phyloP scores from a whole-genome alignment of 345 rosid species.

The Sapria himalayana region DNA sequence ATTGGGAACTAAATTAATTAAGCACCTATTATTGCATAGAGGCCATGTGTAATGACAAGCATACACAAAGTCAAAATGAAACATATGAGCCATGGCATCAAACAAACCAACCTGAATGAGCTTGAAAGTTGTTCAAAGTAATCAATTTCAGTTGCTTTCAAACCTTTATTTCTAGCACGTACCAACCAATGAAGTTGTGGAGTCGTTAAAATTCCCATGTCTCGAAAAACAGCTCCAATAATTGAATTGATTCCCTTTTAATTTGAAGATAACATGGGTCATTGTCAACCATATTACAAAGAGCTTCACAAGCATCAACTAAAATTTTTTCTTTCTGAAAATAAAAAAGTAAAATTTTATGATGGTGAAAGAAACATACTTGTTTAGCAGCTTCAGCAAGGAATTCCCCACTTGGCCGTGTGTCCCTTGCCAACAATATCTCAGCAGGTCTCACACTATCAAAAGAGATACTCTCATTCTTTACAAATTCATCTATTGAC shows the following conservation, averaged over 20 bases:
- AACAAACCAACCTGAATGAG: constrained; percentile 38
- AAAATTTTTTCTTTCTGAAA: neutral
- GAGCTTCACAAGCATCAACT: neutral
- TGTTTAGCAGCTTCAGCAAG: constrained; percentile 68
- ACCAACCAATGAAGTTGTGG: constrained; percentile 96
- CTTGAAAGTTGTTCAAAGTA: constrained; percentile 60
- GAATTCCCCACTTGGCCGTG: constrained; percentile 82
- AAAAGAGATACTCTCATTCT: constrained; percentile 36
- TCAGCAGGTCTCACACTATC: constrained; percentile 28
- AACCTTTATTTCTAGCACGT: constrained; percentile 56
- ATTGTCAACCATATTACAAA: neutral
- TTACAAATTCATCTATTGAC: constrained; percentile 39
- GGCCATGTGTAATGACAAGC: neutral
- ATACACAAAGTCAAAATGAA: neutral
- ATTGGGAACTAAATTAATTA: constrained; percentile 44
- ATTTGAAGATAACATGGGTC: constrained; percentile 6
- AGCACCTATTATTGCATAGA: constrained; percentile 22
- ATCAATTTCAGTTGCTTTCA: constrained; percentile 41
- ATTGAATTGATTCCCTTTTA: constrained; percentile 48
- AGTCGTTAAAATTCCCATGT: constrained; percentile 73
- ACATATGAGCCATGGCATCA: too few relatives aligned
- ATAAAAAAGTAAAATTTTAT: neutral
- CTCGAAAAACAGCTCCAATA: constrained; percentile 32
- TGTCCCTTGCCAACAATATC: constrained; percentile 71
- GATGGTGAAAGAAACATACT: too few relatives aligned